Percentiles rank a stretch among this genome's conserved stretches.
Conservation (phyloP, 1,139 yeast species). For the Geotrichum restrictum region DNA sequence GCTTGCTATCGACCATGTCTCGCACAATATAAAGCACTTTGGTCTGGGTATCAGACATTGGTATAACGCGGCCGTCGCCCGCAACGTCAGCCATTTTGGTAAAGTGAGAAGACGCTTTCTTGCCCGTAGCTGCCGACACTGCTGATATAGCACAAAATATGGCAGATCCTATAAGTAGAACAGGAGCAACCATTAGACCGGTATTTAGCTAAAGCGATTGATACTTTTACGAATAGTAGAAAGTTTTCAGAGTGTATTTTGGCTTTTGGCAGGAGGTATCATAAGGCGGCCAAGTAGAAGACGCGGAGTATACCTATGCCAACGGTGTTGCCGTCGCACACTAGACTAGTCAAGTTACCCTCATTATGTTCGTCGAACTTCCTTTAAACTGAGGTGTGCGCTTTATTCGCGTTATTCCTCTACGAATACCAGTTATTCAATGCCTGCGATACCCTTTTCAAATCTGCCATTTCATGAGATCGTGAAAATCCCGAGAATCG, state of each 20-base stretch:
- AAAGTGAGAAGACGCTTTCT: constrained; percentile 6
- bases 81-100: constrained; percentile 15
- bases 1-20: constrained; percentile 11
- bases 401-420: too few relatives aligned
- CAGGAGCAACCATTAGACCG: constrained; percentile 13
- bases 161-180: constrained; percentile 14
- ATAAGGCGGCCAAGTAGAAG: too few relatives aligned
- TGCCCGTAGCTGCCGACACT: constrained; percentile 10
- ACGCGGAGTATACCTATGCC: too few relatives aligned
- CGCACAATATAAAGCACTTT: constrained; percentile 16
- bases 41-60: constrained; percentile 15
- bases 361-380: too few relatives aligned
- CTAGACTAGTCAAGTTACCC: background rate
- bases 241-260: background rate
- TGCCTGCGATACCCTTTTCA: too few relatives aligned
- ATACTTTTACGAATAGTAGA: background rate
- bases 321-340: background rate
- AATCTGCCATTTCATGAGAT: too few relatives aligned
- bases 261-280: too few relatives aligned
- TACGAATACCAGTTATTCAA: background rate
- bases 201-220: constrained; percentile 3
- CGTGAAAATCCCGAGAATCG: too few relatives aligned
- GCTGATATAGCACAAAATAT: constrained; percentile 11
- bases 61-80: constrained; percentile 13
- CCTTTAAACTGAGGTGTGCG: too few relatives aligned